phyloP scores from a whole-genome alignment of 1,284 basidiomycete genomes.

The Termitomyces sp. region DNA sequence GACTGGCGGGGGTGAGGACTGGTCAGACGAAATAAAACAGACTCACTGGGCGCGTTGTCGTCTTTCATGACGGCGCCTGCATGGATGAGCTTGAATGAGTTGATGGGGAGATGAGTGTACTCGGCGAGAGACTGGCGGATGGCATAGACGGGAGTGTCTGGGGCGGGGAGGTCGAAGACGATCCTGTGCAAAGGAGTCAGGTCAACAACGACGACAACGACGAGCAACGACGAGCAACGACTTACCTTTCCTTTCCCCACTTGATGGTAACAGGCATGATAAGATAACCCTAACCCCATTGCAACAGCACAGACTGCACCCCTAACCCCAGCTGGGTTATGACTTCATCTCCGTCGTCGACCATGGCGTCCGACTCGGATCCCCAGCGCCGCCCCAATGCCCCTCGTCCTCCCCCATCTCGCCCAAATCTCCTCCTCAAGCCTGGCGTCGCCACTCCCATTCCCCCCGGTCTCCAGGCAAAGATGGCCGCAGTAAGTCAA shows the following conservation, averaged over 20 bases:
- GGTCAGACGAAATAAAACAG: slow-evolving; percentile 6
- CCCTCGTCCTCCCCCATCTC: slow-evolving; percentile 15
- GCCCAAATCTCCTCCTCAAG: slow-evolving; percentile 29
- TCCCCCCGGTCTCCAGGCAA: slow-evolving; percentile 87
- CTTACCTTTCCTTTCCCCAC: slow-evolving; percentile 56
- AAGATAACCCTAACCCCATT: slow-evolving; percentile 5
- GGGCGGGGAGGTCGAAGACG: slow-evolving; percentile 53
- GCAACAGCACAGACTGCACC: too few species aligned
- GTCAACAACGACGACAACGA: not conserved
- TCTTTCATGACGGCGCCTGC: slow-evolving; percentile 78
- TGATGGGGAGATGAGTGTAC: slow-evolving; percentile 55
- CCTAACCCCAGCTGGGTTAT: slow-evolving; percentile 5
- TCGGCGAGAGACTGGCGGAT: slow-evolving; percentile 56
- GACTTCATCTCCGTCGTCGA: slow-evolving; percentile 16
- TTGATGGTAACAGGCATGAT: slow-evolving; percentile 53
- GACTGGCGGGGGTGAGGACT: slow-evolving; percentile 34
- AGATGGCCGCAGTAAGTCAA: slow-evolving; percentile 78
- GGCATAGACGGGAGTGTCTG: slow-evolving; percentile 46
- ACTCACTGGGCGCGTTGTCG: slow-evolving; percentile 60
- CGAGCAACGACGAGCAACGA: too few species aligned
- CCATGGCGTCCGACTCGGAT: slow-evolving; percentile 17
- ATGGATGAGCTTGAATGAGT: slow-evolving; percentile 75
- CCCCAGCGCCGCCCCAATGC: slow-evolving; percentile 22
- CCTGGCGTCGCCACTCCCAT: slow-evolving; percentile 58
- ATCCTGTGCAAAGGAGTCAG: slow-evolving; percentile 33